Base-by-base conservation (phyloP, 2,329 filamentous ascomycete genomes). In the Rhynchosporium agropyri region DNA sequence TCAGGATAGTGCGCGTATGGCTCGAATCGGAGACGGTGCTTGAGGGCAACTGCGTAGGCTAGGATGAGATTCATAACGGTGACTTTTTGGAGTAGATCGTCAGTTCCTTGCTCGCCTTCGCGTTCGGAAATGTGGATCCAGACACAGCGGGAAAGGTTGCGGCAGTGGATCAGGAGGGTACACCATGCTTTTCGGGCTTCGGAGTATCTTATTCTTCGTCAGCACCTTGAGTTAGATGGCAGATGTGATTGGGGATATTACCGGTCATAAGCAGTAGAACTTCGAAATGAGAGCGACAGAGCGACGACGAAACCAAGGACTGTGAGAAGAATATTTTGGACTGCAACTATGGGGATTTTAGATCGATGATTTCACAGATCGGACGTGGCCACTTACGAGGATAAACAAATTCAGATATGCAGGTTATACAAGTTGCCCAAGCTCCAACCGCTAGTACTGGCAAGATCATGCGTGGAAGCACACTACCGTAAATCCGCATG, bases 21-120 rank as follows among this genome's bases (percentile, higher is more conserved):
- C 74, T 96, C 91, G 74, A 94, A 94, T 36, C 91, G 89, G 36
- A 96, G 83, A 71, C 86, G 88, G 77, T 95, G 91, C 78, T 94
- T 94, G 63, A 95, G 80, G 1, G 91, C 78, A 20, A 90, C 81
- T 15, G 90, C 83, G 70, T 90, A 95, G 2, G 90, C 89, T 33
- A 91, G 83, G 67, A 95, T 81, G 7, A 95, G 81, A 74, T 95
- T 95, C 75, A 95, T 84, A 7, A 86, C 70, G 8, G 67, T 70
- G 31, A 92, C 74, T 76, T 94, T 94, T 59, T 80, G 83, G 15
- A 95, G 79, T 1, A 92, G 71, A 67, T 89, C 87, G 49, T 88
- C 80, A 70, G 90, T 91, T 26, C 82, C 81, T 12, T 79, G 61
- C 50, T 84, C 79, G 45, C 60, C 60, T 38, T 81, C 79, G 69